Conservation (phyloP, 2,329 filamentous ascomycete species). For the Graphilbum fragrans region DNA sequence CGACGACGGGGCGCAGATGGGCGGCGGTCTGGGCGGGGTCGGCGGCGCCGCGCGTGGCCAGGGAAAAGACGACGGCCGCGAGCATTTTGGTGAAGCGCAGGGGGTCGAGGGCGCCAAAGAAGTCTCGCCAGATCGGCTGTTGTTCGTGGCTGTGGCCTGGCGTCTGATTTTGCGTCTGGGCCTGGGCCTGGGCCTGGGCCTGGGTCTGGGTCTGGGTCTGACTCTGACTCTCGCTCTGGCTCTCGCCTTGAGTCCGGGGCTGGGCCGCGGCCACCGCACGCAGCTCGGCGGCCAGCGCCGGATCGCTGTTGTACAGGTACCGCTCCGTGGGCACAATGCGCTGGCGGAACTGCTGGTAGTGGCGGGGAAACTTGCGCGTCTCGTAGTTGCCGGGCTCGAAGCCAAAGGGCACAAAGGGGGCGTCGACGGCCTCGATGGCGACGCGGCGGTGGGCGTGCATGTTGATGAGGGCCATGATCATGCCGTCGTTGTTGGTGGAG, state of each 20-base stretch:
- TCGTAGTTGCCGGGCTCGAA: slow-evolving; percentile 62
- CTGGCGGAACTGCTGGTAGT: slow-evolving; percentile 52
- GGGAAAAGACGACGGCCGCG: slow-evolving; percentile 46
- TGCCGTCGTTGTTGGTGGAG: slow-evolving; percentile 45
- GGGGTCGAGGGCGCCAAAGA: slow-evolving; percentile 47
- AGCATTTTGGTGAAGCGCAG: slow-evolving; percentile 53
- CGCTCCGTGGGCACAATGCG: slow-evolving; percentile 42
- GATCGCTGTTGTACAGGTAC: slow-evolving; percentile 36
- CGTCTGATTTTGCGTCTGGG: not conserved
- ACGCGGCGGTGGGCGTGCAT: slow-evolving; percentile 49
- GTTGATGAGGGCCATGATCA: slow-evolving; percentile 55
- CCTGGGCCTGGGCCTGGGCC: not conserved
- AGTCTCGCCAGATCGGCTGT: slow-evolving; percentile 63
- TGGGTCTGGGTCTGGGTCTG: not conserved
- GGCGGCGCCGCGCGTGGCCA: slow-evolving; percentile 50
- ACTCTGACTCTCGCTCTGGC: not conserved
- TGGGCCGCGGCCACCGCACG: not conserved
- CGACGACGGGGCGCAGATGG: slow-evolving; percentile 44
- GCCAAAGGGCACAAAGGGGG: slow-evolving; percentile 54
- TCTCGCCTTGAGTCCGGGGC: not conserved
- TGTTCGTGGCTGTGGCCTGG: not conserved
- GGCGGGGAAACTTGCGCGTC: slow-evolving; percentile 54
- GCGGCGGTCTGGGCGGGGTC: slow-evolving; percentile 38
- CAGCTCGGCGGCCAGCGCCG: slow-evolving; percentile 1
- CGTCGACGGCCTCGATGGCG: slow-evolving; percentile 36